Conservation (phyloP, 75 land plant genomes). For the Pinus taeda region DNA sequence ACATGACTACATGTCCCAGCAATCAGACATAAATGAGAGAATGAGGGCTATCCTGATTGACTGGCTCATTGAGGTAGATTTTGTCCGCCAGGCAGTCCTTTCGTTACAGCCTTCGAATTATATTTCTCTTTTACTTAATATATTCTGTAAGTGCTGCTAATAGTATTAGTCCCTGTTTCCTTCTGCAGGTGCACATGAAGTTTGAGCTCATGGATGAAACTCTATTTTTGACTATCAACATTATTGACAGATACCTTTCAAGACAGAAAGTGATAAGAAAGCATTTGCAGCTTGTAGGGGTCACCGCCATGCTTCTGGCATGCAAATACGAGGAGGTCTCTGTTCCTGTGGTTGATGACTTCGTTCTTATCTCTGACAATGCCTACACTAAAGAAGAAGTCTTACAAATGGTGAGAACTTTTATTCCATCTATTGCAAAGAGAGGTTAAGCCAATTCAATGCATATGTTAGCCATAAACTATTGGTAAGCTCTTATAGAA, state of each 20-base stretch:
- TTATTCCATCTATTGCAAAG: background rate
- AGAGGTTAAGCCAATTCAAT: background rate
- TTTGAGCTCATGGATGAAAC: slow-evolving; percentile 92
- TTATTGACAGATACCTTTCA: slow-evolving; percentile 76
- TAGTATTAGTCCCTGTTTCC: background rate
- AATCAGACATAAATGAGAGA: slow-evolving; percentile 74
- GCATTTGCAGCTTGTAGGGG: slow-evolving; percentile 88
- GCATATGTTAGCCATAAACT: no score
- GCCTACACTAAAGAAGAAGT: slow-evolving; percentile 79
- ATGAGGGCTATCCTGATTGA: slow-evolving; percentile 87
- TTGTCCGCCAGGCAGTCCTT: background rate
- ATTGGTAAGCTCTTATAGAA: no score
- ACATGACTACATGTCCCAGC: slow-evolving; percentile 58
- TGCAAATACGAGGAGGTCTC: slow-evolving; percentile 95
- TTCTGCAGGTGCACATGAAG: slow-evolving; percentile 79
- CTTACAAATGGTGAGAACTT: slow-evolving; percentile 61
- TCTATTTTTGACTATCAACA: slow-evolving; percentile 68
- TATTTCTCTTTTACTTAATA: no score
- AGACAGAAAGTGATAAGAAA: slow-evolving; percentile 61
- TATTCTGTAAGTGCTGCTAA: background rate
- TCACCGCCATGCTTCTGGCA: slow-evolving; percentile 91
- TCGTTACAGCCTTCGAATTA: no score
- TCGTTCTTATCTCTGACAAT: slow-evolving; percentile 73
- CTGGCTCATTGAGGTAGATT: slow-evolving; percentile 80
- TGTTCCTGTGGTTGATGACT: slow-evolving; percentile 75